Base-by-base conservation (phyloP, 129 eudicot species). In the Oenanthe sinensis region DNA sequence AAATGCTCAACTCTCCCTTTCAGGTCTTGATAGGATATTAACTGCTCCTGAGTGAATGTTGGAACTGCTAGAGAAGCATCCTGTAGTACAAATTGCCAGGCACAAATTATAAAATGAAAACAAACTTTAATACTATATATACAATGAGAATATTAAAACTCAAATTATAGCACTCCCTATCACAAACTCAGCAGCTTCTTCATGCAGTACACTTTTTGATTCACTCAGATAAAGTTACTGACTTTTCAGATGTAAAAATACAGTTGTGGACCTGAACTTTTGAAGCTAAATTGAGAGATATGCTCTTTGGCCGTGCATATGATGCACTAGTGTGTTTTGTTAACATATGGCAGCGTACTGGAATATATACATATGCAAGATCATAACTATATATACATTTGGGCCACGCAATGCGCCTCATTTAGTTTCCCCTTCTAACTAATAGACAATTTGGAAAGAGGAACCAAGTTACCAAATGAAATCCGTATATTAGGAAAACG, bases 11-110 rank as follows among this genome's bases (percentile, higher is more conserved):
- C 80, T 85, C 91, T 87, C 60, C 33, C 73, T 79, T 83, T 86
- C 55, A 93, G 84, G 74, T 89, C 98, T 74, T 83, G 87, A 86
- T 86, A 87, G 42, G 91, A 89, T 37, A 82, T 81, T 50, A 80
- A 33, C 0, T 4, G 83, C 81, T 87, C 85, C 79, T 87, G 92
- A 28, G 84, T 79, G 69, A 88, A 78, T 50, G 85, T 85, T 80
- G 84, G 81, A 74, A 79, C 79, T 37, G 84, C 89, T 15, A 81
- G 70, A 37, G 79, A 72, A 77, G 87, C 85, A 79, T 52, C 46
- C 96, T 90, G 63, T 80, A 81, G 67, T 65, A 79, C 83, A 70
- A 55, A 71, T 67, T 10, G 24, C n/a, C 49, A 78, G 48, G 14
- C 33, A 67, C 47, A 50, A 55, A 49, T 68, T n/a, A 69, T 30